Evolutionary conservation across 164 flowering plant genomes (phyloP).

Genomic region (Piper betle): DNA sequence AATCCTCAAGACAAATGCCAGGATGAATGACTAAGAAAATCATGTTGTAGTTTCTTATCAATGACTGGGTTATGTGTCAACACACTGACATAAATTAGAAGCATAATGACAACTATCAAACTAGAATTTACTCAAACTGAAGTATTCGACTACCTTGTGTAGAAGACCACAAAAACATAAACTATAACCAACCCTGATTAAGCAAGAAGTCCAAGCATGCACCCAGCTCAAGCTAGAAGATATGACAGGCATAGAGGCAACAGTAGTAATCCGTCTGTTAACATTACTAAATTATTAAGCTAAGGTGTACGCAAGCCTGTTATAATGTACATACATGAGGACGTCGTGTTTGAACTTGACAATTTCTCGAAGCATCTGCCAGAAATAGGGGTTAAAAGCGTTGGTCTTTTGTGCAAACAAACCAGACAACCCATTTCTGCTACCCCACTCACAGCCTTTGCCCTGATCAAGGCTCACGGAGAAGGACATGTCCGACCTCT

Average conservation of each 20-base stretch:
- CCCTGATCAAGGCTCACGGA: conserved; percentile 77
- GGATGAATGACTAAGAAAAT: too few relatives aligned
- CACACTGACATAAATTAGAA: too few relatives aligned
- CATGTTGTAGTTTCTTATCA: too few relatives aligned
- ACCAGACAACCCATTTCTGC: conserved; percentile 62
- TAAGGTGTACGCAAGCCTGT: background rate
- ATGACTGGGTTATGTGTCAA: too few relatives aligned
- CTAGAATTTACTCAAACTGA: too few relatives aligned
- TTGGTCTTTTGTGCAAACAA: conserved; percentile 84
- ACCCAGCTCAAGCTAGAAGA: background rate
- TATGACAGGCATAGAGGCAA: background rate
- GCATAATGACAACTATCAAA: too few relatives aligned
- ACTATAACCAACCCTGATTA: too few relatives aligned
- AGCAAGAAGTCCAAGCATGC: background rate
- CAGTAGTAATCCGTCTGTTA: too few relatives aligned
- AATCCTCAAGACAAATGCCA: too few relatives aligned
- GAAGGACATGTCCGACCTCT: conserved; percentile 84
- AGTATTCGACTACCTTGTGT: too few relatives aligned
- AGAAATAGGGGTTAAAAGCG: conserved; percentile 59
- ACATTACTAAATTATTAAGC: background rate
- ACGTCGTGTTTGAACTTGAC: conserved; percentile 68
- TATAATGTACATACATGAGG: conserved; percentile 24
- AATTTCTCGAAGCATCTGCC: conserved; percentile 70
- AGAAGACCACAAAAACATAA: too few relatives aligned
- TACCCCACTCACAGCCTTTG: conserved; percentile 82